Evolutionary conservation across 768 basidiomycete species (phyloP), one percentile per base, ranked within the genome.

Genomic region (Paxillus ammoniavirescens): DNA sequence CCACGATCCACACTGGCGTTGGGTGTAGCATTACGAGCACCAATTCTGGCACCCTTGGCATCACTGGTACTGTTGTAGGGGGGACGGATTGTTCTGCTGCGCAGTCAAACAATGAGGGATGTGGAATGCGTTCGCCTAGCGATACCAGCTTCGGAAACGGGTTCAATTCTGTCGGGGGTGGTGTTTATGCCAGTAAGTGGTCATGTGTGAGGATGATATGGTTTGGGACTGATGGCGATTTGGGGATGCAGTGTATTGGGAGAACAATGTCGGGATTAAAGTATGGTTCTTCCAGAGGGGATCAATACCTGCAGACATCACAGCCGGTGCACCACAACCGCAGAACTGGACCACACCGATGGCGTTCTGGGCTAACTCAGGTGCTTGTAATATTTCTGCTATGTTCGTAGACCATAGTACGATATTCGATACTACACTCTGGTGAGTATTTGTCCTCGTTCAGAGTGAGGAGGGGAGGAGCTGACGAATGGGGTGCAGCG

Each of bases 371-470:
- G 84, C 92, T 1, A 66, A 68, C 38, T 82, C 91, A 7, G 73
- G 77, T 33, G 68, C 74, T 30, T 97, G 94, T 69, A 75, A 86
- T 64, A 89, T 92, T 17, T 87, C 82, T 74, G 68, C 81, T 60
- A 93, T 81, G 77, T 96, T 96, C 75, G 77, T 78, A 56, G 73
- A 84, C 51, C 89, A 96, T 65, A 79, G 79, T 41, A 82, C 78
- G 35, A 91, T 94, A 63, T 91, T 95, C 61, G 88, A 93, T 66
- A 93, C 89, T 35, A 93, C 92, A 17, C 74, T 94, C 48, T 92
- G 91, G 85, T 88, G 65, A 49, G 60, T 59, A 52, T 46, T 57
- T 59, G 41, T 53, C 55, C 47, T 45, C 28, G 13, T 51, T 33
- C 15, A 30, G 36, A n/a, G 5, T 12, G 36, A 30, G 14, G 9